A percentile compares a stretch with the other conserved stretches of the same genome.
These are phyloP conservation scores for Roridomyces roridus DNA, from an alignment of 768 basidiomycete species.

Conservation along the genomic window DNA sequence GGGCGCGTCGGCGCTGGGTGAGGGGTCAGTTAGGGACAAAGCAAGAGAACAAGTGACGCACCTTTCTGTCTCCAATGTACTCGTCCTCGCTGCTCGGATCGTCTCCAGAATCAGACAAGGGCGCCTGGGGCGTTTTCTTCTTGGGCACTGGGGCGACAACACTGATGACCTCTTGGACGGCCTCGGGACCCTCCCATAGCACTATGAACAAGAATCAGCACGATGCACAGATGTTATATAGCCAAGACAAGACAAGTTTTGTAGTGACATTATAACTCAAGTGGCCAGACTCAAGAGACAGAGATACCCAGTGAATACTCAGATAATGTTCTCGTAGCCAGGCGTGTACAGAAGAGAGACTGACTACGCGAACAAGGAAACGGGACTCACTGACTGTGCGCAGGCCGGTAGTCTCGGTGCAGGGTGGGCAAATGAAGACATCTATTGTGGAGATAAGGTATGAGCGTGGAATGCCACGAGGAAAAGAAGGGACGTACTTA, in stretches of 20 bases:
- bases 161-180: constrained; percentile 52
- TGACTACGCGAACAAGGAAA: constrained; percentile 30
- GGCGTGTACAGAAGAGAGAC: constrained; percentile 19
- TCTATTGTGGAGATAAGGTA: constrained; percentile 11
- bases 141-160: constrained; percentile 38
- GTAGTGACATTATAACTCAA: constrained; percentile 12
- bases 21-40: constrained; percentile 15
- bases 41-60: constrained; percentile 26
- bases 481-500: constrained; percentile 58
- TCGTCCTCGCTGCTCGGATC: constrained; percentile 72
- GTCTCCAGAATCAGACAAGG: constrained; percentile 51
- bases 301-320: constrained; percentile 15
- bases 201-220: constrained; percentile 49
- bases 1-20: constrained; percentile 47
- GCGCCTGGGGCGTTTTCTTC: constrained; percentile 26
- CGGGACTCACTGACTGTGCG: constrained; percentile 80
- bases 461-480: background rate
- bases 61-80: constrained; percentile 60
- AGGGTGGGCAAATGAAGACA: constrained; percentile 50
- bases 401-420: constrained; percentile 66
- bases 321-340: constrained; percentile 21
- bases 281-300: constrained; percentile 13
- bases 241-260: too few relatives aligned
- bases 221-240: background rate
- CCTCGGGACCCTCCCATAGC: constrained; percentile 75